Evolutionary conservation across 2,329 filamentous ascomycete genomes (phyloP).

Genomic region (Venturia aucupariae): DNA sequence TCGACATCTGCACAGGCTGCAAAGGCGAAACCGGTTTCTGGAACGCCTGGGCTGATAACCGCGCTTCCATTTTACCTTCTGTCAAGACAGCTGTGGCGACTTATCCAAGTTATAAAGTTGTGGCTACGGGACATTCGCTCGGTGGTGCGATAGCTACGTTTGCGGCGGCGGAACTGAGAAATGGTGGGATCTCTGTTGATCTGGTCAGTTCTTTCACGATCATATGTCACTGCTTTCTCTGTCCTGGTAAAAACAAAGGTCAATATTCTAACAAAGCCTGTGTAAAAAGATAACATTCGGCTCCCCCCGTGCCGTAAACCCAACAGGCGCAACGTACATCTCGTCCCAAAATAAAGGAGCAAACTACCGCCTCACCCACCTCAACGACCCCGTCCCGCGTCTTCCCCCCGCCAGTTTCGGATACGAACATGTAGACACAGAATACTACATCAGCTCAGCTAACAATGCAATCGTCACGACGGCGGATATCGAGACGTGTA

Average conservation of each 20-base stretch:
- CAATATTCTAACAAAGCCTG: constrained; percentile 28
- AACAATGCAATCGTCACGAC: constrained; percentile 20
- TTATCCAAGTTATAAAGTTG: constrained; percentile 45
- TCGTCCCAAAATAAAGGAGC: constrained; percentile 39
- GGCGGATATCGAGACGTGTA: constrained; percentile 19
- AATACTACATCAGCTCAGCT: constrained; percentile 45
- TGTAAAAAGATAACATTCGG: constrained; percentile 45
- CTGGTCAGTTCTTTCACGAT: constrained; percentile 25
- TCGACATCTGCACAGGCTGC: constrained; percentile 38
- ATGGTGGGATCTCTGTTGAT: constrained; percentile 39
- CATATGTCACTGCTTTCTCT: not conserved
- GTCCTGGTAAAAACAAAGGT: not conserved
- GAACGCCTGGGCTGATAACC: constrained; percentile 48
- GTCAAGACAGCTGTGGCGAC: constrained; percentile 36
- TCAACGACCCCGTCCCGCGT: constrained; percentile 57
- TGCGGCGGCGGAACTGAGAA: constrained; percentile 48
- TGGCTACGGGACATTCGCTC: constrained; percentile 61
- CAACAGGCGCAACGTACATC: constrained; percentile 45
- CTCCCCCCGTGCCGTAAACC: constrained; percentile 55
- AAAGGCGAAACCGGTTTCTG: constrained; percentile 50
- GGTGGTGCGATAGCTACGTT: constrained; percentile 57
- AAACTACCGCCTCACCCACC: constrained; percentile 58
- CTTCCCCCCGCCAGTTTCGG: constrained; percentile 53
- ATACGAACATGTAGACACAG: constrained; percentile 59
- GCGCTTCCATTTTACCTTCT: constrained; percentile 32